A percentile compares a stretch with the other conserved stretches of the same genome.
phyloP scores from a whole-genome alignment of 2,329 filamentous ascomycete genomes.

The Teratosphaeriaceae sp. region DNA sequence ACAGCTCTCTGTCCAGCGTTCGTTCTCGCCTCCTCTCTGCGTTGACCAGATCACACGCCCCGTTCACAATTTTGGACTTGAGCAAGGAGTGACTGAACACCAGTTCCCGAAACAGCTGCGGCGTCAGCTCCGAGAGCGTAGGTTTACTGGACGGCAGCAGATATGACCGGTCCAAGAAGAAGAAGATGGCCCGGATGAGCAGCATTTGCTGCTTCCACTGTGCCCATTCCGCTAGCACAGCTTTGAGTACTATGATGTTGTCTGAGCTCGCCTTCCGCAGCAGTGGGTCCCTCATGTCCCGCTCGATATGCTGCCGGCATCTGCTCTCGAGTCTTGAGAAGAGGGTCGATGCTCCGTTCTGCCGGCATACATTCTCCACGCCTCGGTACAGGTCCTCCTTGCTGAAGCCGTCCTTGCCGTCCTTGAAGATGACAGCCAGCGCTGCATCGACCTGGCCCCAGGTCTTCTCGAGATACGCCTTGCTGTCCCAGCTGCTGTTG shows the following conservation, averaged over 20 bases:
- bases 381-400: conserved; percentile 84
- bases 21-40: conserved; percentile 56
- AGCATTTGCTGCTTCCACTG: conserved; percentile 74
- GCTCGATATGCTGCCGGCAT: conserved; percentile 58
- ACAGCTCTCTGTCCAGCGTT: conserved; percentile 53
- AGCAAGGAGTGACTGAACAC: conserved; percentile 50
- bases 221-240: conserved; percentile 60
- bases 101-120: conserved; percentile 63
- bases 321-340: conserved; percentile 59
- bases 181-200: conserved; percentile 80
- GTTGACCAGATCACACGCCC: conserved; percentile 70
- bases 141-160: conserved; percentile 66
- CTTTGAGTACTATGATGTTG: conserved; percentile 58
- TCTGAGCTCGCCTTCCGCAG: conserved; percentile 49
- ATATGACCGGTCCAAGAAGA: conserved; percentile 87
- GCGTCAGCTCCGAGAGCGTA: conserved; percentile 75
- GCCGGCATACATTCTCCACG: conserved; percentile 85
- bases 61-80: conserved; percentile 52
- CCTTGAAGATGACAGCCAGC: conserved; percentile 65
- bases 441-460: conserved; percentile 69
- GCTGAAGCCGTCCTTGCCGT: conserved; percentile 54
- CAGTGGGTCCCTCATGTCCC: conserved; percentile 52
- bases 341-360: conserved; percentile 62
- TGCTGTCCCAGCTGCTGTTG: conserved; percentile 57
- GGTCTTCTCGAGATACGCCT: conserved; percentile 70